These are phyloP conservation scores for Kodamaea sp. DNA, from an alignment of 1,139 yeast species.

Conservation along the genomic window DNA sequence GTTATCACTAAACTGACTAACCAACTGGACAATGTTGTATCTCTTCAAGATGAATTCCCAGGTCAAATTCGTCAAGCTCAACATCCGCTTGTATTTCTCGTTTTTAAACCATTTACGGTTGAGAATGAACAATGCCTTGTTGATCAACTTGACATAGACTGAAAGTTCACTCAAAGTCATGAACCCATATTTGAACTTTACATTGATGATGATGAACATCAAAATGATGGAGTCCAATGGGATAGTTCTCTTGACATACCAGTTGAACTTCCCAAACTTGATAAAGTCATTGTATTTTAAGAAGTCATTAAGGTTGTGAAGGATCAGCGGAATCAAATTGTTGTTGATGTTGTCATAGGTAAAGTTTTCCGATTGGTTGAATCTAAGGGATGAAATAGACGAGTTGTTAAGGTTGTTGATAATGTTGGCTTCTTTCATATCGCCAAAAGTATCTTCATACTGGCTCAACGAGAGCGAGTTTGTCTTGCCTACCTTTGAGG, in stretches of 20 bases:
- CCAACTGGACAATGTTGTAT: conserved; percentile 32
- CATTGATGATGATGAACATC: conserved; percentile 51
- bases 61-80: conserved; percentile 42
- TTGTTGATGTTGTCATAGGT: conserved; percentile 52
- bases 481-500: background rate
- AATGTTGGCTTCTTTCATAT: conserved; percentile 40
- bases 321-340: conserved; percentile 57
- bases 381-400: conserved; percentile 37
- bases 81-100: conserved; percentile 49
- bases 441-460: conserved; percentile 46
- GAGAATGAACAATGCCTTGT: conserved; percentile 44
- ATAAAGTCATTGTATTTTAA: conserved; percentile 49
- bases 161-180: conserved; percentile 33
- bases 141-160: conserved; percentile 41
- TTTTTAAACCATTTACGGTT: conserved; percentile 50
- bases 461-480: conserved; percentile 26
- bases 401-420: conserved; percentile 38
- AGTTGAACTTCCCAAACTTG: conserved; percentile 53
- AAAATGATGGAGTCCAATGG: conserved; percentile 62
- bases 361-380: conserved; percentile 36
- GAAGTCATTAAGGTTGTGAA: conserved; percentile 59
- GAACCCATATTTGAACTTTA: conserved; percentile 51
- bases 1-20: conserved; percentile 30
- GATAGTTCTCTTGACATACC: conserved; percentile 60
- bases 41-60: conserved; percentile 48